A percentile compares a stretch with the other conserved stretches of the same genome.
phyloP scores from a whole-genome alignment of 768 basidiomycete genomes.

The Baorangia bicolor region DNA sequence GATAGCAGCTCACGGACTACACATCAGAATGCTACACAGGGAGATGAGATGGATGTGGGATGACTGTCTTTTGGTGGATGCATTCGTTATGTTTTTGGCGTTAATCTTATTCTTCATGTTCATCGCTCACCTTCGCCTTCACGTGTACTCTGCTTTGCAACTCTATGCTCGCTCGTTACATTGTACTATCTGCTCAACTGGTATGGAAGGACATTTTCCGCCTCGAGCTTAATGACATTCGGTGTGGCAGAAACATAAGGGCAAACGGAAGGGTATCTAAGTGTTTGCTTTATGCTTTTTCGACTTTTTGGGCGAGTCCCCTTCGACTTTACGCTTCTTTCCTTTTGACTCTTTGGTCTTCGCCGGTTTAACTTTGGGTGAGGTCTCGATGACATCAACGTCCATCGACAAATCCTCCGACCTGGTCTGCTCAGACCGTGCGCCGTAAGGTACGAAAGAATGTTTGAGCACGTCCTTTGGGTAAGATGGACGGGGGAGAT shows the following conservation, averaged over 20 bases:
- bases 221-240: constrained; percentile 7
- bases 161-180: constrained; percentile 23
- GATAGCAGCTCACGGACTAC: constrained; percentile 29
- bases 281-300: constrained; percentile 44
- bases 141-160: constrained; percentile 25
- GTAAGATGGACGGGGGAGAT: constrained; percentile 56
- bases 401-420: constrained; percentile 20
- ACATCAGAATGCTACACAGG: constrained; percentile 44
- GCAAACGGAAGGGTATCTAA: constrained; percentile 5
- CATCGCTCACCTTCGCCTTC: constrained; percentile 24
- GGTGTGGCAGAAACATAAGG: neutral
- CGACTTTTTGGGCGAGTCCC: constrained; percentile 44
- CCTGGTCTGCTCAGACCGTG: constrained; percentile 27
- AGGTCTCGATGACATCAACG: constrained; percentile 21
- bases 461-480: constrained; percentile 63
- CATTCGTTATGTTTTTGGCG: constrained; percentile 4
- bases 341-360: constrained; percentile 31
- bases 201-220: constrained; percentile 7
- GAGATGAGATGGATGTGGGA: constrained; percentile 70
- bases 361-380: neutral
- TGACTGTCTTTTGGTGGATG: constrained; percentile 29
- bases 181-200: constrained; percentile 16
- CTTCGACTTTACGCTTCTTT: constrained; percentile 49
- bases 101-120: constrained; percentile 30
- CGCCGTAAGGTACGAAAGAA: constrained; percentile 61